A percentile compares a stretch with the other conserved stretches of the same genome.
phyloP scores from a whole-genome alignment of 352 stramenopile species.

The Pythium aristosporum region DNA sequence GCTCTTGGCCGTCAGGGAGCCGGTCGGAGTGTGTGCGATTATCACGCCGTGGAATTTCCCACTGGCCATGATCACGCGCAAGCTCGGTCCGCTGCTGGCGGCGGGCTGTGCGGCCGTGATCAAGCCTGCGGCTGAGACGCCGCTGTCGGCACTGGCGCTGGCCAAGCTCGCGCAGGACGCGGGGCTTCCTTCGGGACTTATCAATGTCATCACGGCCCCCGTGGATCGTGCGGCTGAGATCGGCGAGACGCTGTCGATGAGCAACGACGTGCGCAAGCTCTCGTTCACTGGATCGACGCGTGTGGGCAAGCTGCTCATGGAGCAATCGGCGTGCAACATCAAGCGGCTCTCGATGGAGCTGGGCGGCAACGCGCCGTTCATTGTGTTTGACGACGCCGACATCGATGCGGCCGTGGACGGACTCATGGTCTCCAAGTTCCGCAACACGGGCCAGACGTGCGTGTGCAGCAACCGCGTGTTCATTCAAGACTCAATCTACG shows the following conservation, averaged over 20 bases:
- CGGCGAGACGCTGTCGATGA: conserved; percentile 74
- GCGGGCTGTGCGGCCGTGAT: conserved; percentile 95
- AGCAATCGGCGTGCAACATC: conserved; percentile 72
- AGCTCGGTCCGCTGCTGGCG: conserved; percentile 92
- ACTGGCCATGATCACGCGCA: conserved; percentile 97
- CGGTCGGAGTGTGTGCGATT: conserved; percentile 93
- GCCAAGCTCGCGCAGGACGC: conserved; percentile 85
- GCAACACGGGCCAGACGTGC: conserved; percentile 88
- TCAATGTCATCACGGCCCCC: conserved; percentile 87
- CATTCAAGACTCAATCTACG: conserved; percentile 92
- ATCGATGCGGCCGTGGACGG: conserved; percentile 83
- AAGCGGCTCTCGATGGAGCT: conserved; percentile 89
- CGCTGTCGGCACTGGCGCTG: conserved; percentile 93
- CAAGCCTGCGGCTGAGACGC: conserved; percentile 96
- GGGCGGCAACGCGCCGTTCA: conserved; percentile 91
- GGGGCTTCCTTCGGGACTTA: conserved; percentile 81
- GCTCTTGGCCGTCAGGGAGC: conserved; percentile 86
- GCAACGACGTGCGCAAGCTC: conserved; percentile 84
- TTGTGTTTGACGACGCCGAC: conserved; percentile 91
- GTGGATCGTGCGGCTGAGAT: conserved; percentile 71
- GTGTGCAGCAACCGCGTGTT: conserved; percentile 93
- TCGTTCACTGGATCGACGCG: conserved; percentile 88
- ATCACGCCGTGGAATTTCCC: conserved; percentile 99
- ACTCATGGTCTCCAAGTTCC: conserved; percentile 85
- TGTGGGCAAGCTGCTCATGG: conserved; percentile 80